Evolutionary conservation across 148 eudicot species (phyloP), one percentile per base, ranked within the genome.

Genomic region (Euryodendron excelsum): DNA sequence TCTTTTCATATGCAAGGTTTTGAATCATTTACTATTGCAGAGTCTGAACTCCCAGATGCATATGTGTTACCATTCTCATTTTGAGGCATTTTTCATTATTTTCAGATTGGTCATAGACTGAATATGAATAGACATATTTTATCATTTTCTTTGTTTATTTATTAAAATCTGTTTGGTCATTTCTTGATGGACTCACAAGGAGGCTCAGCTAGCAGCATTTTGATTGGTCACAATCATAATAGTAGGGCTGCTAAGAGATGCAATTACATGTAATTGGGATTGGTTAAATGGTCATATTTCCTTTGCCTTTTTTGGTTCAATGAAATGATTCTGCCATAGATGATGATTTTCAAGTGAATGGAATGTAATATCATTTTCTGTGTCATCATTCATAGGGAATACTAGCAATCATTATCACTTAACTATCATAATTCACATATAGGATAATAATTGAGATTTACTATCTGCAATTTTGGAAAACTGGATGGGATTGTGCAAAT

Each of bases 151-250:
- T 11, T 11, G 23, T 55, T 58, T 37, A 34, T 58, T 14, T 11
- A 23, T 11, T 23, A 23, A 14, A 44, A 17, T n/a, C 37, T 1
- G 17, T 39, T 75, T 60, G 15, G 45, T 41, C 27, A 62, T 69
- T 44, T 61, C 4, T 60, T 41, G 15, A 45, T 58, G n/a, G 69
- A 47, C 56, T 44, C 27, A 61, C 33, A 73, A 56, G 20, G 31
- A 56, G 65, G 67, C 55, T 74, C 65, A 25, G n/a, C 52, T 58
- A 21, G 67, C 77, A 25, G 53, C 67, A 58, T 58, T 18, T 60
- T 56, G 50, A 36, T 36, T 74, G 50, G 3, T 25, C 3, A 30
- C 4, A 41, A 75, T 36, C 23, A 13, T 12, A 56, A 55, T 37
- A 36, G 23, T 56, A 34, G 77, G 37, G 65, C 34, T 53, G 61